Evolutionary conservation across 148 eudicot species (phyloP).

Genomic region (Rhododendron henanense): DNA sequence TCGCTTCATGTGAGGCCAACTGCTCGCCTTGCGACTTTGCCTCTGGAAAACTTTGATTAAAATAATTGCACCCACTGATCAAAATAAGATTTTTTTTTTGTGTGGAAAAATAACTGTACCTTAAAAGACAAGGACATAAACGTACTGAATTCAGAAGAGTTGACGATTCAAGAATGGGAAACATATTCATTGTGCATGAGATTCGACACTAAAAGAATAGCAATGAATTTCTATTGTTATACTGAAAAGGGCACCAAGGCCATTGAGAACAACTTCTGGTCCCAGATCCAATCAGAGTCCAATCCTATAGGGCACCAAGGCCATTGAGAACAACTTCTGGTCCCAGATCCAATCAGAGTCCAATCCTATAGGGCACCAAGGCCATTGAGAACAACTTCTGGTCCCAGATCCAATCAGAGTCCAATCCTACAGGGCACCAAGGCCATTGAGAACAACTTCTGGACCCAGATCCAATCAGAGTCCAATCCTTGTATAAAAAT

Average conservation of each 20-base stretch:
- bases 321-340: background rate
- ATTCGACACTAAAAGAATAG: background rate
- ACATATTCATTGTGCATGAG: background rate
- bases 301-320: background rate
- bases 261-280: background rate
- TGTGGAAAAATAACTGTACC: background rate
- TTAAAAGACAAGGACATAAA: background rate
- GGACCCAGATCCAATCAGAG: background rate
- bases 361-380: too few species aligned
- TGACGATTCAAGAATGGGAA: too few species aligned
- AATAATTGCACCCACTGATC: background rate
- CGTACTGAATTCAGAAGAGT: background rate
- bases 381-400: background rate
- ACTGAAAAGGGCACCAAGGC: background rate
- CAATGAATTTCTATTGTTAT: background rate
- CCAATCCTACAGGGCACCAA: background rate
- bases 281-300: background rate
- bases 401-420: background rate
- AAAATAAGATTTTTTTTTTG: background rate
- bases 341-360: background rate
- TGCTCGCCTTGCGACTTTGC: background rate
- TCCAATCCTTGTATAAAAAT: background rate
- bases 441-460: background rate
- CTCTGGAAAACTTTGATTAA: background rate
- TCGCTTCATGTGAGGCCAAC: background rate